Conservation (phyloP, 495 filamentous ascomycete genomes). For the Penicillium cosmopolitanum region DNA sequence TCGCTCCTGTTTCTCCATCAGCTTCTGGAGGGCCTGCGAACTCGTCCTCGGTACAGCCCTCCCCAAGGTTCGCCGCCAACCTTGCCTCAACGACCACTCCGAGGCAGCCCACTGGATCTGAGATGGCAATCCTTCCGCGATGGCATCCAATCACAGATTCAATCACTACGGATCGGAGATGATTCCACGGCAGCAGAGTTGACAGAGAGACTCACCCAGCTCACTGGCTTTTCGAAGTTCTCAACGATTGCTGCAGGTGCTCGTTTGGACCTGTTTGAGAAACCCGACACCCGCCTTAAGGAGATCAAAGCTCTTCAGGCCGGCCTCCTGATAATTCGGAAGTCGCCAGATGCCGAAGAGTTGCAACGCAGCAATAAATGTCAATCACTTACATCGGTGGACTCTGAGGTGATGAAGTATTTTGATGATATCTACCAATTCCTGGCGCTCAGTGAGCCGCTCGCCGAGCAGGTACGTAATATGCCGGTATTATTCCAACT, state of each 20-base stretch:
- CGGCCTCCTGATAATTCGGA: constrained; percentile 62
- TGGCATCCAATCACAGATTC: constrained; percentile 56
- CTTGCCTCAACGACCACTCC: constrained; percentile 44
- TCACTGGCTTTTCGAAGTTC: constrained; percentile 74
- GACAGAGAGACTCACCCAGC: constrained; percentile 61
- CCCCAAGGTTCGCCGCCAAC: constrained; percentile 42
- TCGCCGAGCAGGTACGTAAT: constrained; percentile 64
- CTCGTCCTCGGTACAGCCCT: constrained; percentile 57
- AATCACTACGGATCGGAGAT: constrained; percentile 62
- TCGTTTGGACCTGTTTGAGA: constrained; percentile 47
- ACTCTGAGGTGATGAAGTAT: constrained; percentile 78
- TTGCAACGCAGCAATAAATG: constrained; percentile 28
- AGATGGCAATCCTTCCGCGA: constrained; percentile 76
- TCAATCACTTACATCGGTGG: constrained; percentile 55
- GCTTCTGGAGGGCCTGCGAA: constrained; percentile 56
- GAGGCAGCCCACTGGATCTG: constrained; percentile 66
- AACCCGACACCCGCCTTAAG: constrained; percentile 39
- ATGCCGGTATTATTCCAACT: background rate
- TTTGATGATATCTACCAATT: constrained; percentile 85
- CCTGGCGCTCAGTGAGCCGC: constrained; percentile 71
- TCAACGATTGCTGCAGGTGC: constrained; percentile 56
- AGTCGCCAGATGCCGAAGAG: constrained; percentile 44
- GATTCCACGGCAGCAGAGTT: constrained; percentile 72
- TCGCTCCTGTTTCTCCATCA: constrained; percentile 64
- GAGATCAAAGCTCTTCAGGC: constrained; percentile 45